Conservation (phyloP, 768 basidiomycete species). For the Psilocybe subaeruginosa region DNA sequence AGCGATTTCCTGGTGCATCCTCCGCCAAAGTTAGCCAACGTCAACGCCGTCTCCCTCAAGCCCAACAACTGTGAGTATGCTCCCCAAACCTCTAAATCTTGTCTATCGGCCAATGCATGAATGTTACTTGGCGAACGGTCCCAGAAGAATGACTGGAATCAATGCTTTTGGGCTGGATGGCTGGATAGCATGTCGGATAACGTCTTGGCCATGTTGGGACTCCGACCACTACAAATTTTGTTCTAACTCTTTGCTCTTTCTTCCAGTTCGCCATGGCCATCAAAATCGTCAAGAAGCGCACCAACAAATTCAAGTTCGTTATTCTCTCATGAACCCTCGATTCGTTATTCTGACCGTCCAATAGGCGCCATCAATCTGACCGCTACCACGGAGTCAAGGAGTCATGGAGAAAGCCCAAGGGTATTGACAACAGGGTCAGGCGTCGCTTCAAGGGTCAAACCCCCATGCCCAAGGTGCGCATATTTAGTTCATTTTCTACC, state of each 20-base stretch:
- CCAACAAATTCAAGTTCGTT: slow-evolving; percentile 92
- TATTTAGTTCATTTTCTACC: background rate
- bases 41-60: slow-evolving; percentile 53
- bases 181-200: slow-evolving; percentile 27
- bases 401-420: slow-evolving; percentile 99
- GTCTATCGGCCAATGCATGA: slow-evolving; percentile 17
- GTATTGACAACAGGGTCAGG: slow-evolving; percentile 99
- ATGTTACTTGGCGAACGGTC: slow-evolving; percentile 6
- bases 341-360: slow-evolving; percentile 3
- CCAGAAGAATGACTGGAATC: slow-evolving; percentile 19
- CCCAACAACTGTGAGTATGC: slow-evolving; percentile 57
- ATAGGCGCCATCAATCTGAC: slow-evolving; percentile 97
- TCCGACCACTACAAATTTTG: slow-evolving; percentile 13
- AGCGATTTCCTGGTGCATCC: slow-evolving; percentile 20
- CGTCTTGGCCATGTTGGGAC: slow-evolving; percentile 25
- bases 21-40: slow-evolving; percentile 23
- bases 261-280: slow-evolving; percentile 50
- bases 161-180: slow-evolving; percentile 38
- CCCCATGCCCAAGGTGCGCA: slow-evolving; percentile 93
- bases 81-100: slow-evolving; percentile 15
- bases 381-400: slow-evolving; percentile 97
- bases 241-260: slow-evolving; percentile 15
- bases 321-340: background rate
- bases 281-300: slow-evolving; percentile 94
- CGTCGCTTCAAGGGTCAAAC: slow-evolving; percentile 94